These are phyloP conservation scores for Chlorella sp. DNA, from an alignment of 139 green algal species.

Conservation along the genomic window DNA sequence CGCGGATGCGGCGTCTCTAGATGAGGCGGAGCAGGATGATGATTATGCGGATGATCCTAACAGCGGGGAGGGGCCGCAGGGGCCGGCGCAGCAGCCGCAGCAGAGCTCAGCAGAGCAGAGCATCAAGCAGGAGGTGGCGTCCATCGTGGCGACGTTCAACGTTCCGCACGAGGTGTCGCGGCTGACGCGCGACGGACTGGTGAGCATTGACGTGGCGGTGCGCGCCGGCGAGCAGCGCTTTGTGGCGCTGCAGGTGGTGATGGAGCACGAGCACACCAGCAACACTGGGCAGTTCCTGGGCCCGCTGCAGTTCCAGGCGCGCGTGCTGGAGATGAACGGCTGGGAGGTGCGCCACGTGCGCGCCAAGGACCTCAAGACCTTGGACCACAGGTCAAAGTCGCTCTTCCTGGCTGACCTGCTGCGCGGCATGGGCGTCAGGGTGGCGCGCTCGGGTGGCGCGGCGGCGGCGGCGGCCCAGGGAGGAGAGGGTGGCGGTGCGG, in stretches of 20 bases:
- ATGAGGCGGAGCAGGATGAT: no score
- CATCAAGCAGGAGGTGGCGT: constrained; percentile 1
- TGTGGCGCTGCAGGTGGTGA: constrained; percentile 16
- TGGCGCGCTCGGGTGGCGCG: background rate
- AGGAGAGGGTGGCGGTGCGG: no score
- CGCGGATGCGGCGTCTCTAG: no score
- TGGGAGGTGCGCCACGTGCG: constrained; percentile 17
- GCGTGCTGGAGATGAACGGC: constrained; percentile 27
- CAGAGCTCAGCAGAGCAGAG: background rate
- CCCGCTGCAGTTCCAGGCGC: constrained; percentile 3
- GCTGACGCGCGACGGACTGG: constrained; percentile 17
- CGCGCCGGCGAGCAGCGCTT: constrained; percentile 10
- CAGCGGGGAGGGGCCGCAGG: no score
- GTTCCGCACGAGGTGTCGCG: constrained; percentile 7
- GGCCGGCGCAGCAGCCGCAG: no score
- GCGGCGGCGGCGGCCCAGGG: no score
- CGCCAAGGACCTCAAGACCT: background rate
- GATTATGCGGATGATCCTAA: no score
- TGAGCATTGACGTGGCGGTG: constrained; percentile 18
- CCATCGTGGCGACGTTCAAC: background rate
- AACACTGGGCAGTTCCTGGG: constrained; percentile 26
- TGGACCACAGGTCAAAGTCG: background rate
- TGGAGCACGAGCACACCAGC: constrained; percentile 12
- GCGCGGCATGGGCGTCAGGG: background rate
- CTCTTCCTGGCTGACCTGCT: background rate